phyloP scores from a whole-genome alignment of 768 basidiomycete species.

The Thelephora ganbajun region DNA sequence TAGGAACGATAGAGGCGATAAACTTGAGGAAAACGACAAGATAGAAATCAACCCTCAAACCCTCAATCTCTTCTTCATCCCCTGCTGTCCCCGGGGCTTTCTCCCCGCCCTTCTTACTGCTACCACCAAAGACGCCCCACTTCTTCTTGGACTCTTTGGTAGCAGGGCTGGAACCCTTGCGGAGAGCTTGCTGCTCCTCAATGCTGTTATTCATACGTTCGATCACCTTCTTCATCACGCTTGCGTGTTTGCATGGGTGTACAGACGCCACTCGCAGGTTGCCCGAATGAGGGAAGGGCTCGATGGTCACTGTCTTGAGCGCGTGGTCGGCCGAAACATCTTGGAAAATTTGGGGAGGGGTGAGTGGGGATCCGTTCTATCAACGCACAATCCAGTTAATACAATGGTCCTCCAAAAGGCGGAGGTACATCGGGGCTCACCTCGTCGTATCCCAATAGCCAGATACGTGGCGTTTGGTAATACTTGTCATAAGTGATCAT shows the following conservation, averaged over 20 bases:
- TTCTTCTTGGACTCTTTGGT: constrained; percentile 49
- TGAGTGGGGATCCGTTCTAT: constrained; percentile 80
- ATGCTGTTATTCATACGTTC: constrained; percentile 93
- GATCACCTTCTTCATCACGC: constrained; percentile 99
- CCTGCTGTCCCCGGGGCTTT: constrained; percentile 22
- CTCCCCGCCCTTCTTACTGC: constrained; percentile 44
- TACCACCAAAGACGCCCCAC: constrained; percentile 43
- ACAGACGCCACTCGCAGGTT: constrained; percentile 84
- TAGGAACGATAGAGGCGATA: constrained; percentile 96
- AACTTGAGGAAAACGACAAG: constrained; percentile 98
- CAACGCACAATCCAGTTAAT: neutral
- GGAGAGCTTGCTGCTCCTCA: constrained; percentile 62
- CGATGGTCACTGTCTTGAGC: constrained; percentile 96
- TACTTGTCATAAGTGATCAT: constrained; percentile 99
- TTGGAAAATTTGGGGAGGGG: constrained; percentile 86
- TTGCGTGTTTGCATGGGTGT: constrained; percentile 97
- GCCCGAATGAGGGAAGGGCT: constrained; percentile 89
- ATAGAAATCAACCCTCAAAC: constrained; percentile 96
- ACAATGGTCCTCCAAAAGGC: constrained; percentile 1
- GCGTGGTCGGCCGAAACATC: constrained; percentile 97
- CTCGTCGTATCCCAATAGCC: constrained; percentile 97
- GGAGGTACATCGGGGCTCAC: constrained; percentile 23
- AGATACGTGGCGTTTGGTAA: constrained; percentile 96
- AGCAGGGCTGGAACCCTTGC: constrained; percentile 24
- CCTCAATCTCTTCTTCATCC: constrained; percentile 67